Percentiles rank a stretch among this genome's conserved stretches.
phyloP scores from a whole-genome alignment of 345 rosid species.

The Aurinia saxatilis region DNA sequence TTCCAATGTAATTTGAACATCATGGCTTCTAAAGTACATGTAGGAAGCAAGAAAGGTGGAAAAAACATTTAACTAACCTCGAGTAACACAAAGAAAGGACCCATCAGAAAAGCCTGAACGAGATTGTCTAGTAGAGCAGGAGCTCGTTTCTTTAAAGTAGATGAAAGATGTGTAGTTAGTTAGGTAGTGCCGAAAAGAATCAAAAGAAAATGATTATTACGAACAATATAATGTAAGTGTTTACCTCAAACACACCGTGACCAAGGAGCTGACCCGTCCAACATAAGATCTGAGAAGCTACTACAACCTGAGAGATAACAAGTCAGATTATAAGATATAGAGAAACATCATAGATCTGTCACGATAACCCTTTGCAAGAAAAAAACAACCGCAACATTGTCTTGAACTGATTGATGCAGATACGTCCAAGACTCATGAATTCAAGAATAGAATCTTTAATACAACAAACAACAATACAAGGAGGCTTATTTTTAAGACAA shows the following conservation, averaged over 20 bases:
- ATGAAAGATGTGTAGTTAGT: neutral
- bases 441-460: no score
- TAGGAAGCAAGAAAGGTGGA: neutral
- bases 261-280: constrained; percentile 74
- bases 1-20: neutral
- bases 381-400: no score
- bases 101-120: constrained; percentile 61
- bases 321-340: neutral
- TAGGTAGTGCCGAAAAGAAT: neutral
- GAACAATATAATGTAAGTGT: neutral
- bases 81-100: constrained; percentile 74
- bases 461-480: no score
- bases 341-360: no score
- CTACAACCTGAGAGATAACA: constrained; percentile 46
- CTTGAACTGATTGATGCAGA: no score
- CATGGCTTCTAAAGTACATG: neutral
- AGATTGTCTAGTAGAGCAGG: constrained; percentile 73
- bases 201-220: neutral
- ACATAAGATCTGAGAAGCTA: constrained; percentile 59
- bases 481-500: no score
- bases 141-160: constrained; percentile 52
- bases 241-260: constrained; percentile 80
- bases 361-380: no score
- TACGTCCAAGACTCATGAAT: no score
- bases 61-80: constrained; percentile 46